phyloP scores from a whole-genome alignment of 2,329 filamentous ascomycete species.

The Nigrospora oryzae region DNA sequence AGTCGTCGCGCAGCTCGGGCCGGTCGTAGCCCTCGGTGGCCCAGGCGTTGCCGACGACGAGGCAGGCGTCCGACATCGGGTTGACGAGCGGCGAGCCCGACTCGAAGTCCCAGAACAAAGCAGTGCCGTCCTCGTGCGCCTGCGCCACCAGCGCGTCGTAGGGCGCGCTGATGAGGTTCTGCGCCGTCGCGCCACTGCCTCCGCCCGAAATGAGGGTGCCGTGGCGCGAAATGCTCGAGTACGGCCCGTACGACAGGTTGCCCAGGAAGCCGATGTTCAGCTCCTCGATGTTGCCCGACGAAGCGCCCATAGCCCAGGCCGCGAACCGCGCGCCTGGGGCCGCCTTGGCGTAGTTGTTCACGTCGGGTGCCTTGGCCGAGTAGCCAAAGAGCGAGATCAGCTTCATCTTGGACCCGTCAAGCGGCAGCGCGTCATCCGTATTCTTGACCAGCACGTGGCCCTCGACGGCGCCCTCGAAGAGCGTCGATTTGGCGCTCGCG shows the following conservation, averaged over 20 bases:
- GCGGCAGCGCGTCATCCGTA: slow-evolving; percentile 30
- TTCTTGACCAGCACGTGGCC: slow-evolving; percentile 34
- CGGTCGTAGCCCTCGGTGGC: slow-evolving; percentile 54
- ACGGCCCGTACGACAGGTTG: slow-evolving; percentile 6
- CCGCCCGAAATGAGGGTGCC: slow-evolving; percentile 28
- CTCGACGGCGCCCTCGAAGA: slow-evolving; percentile 26
- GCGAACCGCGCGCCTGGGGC: slow-evolving; percentile 30
- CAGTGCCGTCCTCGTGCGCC: slow-evolving; percentile 31
- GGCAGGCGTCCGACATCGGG: slow-evolving; percentile 41
- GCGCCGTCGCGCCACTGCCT: slow-evolving; percentile 27
- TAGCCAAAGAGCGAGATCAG: slow-evolving; percentile 36
- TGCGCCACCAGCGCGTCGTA: slow-evolving; percentile 27
- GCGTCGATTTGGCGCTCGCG: slow-evolving; percentile 11
- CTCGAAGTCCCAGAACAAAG: slow-evolving; percentile 34
- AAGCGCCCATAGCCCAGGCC: slow-evolving; percentile 5
- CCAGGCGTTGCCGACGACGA: slow-evolving; percentile 45
- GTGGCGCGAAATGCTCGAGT: slow-evolving; percentile 20
- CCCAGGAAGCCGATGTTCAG: slow-evolving; percentile 12
- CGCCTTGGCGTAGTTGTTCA: slow-evolving; percentile 28
- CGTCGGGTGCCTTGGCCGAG: slow-evolving; percentile 19
- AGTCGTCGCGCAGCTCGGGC: slow-evolving; percentile 47
- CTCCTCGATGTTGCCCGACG: slow-evolving; percentile 7
- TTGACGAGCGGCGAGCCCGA: slow-evolving; percentile 25
- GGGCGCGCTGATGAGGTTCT: slow-evolving; percentile 26
- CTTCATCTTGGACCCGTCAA: slow-evolving; percentile 36